Base-by-base conservation (phyloP, 2,329 filamentous ascomycete species). In the Nemania serpens region DNA sequence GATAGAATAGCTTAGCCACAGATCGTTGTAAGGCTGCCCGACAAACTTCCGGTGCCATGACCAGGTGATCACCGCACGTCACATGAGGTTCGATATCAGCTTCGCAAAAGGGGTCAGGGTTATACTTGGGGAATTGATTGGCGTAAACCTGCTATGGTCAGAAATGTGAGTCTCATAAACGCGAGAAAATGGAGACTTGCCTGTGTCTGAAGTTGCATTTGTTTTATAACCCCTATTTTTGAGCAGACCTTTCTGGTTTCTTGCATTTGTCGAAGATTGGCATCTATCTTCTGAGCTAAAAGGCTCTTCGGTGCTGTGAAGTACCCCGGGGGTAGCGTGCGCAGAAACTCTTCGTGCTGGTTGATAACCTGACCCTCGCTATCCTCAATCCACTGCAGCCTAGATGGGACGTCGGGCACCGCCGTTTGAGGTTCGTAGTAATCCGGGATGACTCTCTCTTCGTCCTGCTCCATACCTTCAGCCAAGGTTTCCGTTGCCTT, bases 141-240 rank as follows among this genome's bases (percentile, higher is more conserved):
- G 93, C 91, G 74, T 99, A 99, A 73, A 96, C 91, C 90, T 95
- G 50, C 20, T 0, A 60, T 22, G 10, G 63, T 76, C 58, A 76
- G 72, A 65, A 53, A 66, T 18, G 59, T 2, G 47, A 34, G 43
- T 11, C 56, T 25, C 49, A 29, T 33, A 37, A 33, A 33, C n/a
- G 46, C 34, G 34, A 59, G 9, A 33, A 5, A 47, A 59, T 33
- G 6, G 37, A 50, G 7, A 41, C 80, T 73, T 85, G 92, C 91
- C 84, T 97, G 95, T 53, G 93, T 91, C 75, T 99, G 95, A 55
- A 98, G 87, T 77, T 99, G 95, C 95, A 99, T 99, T 78, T 99
- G 95, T 79, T 98, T 99, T 74, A 99, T 95, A 63, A 99, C 92
- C 50, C 91, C 89, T 74, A 99, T 97, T 78, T 98, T 99, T 11